Conservation (phyloP, 23 red algal species). For the Gracilaria gracilis region DNA sequence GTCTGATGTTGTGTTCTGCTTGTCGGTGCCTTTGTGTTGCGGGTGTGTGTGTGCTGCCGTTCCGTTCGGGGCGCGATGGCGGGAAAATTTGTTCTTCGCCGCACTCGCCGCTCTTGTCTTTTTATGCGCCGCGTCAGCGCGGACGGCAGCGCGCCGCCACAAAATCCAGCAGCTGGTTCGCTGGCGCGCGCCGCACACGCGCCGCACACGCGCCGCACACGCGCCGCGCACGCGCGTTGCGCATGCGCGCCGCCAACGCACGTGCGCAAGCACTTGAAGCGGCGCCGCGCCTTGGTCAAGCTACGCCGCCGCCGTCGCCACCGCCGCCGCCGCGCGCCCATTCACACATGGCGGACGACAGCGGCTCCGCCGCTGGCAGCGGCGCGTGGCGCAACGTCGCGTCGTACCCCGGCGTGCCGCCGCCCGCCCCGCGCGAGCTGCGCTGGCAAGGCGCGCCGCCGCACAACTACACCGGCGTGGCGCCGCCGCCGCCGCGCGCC, state of each 20-base stretch:
- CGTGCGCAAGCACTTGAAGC: not conserved
- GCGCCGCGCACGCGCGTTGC: not conserved
- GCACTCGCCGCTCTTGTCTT: no score
- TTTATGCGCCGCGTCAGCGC: no score
- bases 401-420: slow-evolving; percentile 10
- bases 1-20: not conserved
- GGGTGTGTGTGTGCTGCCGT: no score
- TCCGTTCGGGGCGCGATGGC: no score
- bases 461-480: not conserved
- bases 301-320: not conserved
- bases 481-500: not conserved
- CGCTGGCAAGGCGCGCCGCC: not conserved
- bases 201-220: not conserved
- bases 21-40: no score
- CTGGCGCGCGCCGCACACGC: not conserved
- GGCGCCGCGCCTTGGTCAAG: not conserved
- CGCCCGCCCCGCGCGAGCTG: slow-evolving; percentile 3
- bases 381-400: not conserved
- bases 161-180: not conserved
- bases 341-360: no score
- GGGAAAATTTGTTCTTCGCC: no score
- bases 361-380: no score
- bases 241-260: not conserved
- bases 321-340: no score
- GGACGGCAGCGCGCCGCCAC: not conserved